Conservation (phyloP, 1,139 yeast genomes). For the Hemisphaericaspora xylofermentans region DNA sequence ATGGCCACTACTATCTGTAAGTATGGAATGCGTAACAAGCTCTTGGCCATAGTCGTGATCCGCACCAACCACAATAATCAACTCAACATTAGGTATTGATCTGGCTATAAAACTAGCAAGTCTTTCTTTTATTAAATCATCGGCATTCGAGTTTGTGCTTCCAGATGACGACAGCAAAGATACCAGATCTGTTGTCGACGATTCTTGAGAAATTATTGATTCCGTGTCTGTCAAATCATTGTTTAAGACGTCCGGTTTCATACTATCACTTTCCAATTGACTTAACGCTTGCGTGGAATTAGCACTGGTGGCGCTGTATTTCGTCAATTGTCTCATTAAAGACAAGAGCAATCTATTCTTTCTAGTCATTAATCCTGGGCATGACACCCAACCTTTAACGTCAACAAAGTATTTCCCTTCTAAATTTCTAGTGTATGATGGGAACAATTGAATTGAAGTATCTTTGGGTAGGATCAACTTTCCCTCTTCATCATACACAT, state of each 20-base stretch:
- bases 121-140: conserved; percentile 51
- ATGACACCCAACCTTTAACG: conserved; percentile 70
- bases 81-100: conserved; percentile 52
- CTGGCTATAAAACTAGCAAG: conserved; percentile 61
- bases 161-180: conserved; percentile 6
- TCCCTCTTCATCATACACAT: conserved; percentile 34
- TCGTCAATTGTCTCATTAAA: conserved; percentile 68
- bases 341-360: conserved; percentile 69
- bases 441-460: conserved; percentile 49
- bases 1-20: conserved; percentile 62
- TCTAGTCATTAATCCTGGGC: conserved; percentile 70
- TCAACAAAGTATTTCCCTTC: conserved; percentile 50
- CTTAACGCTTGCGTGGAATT: conserved; percentile 26
- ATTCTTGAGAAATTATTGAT: conserved; percentile 16
- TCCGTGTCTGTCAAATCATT: conserved; percentile 18
- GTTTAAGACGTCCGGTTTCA: conserved; percentile 28
- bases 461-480: conserved; percentile 36
- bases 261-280: conserved; percentile 30
- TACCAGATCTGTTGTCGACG: conserved; percentile 4
- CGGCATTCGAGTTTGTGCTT: conserved; percentile 17
- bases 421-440: conserved; percentile 57
- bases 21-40: conserved; percentile 24
- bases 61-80: conserved; percentile 54
- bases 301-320: conserved; percentile 28
- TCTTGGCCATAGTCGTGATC: conserved; percentile 21